Evolutionary conservation across 208 protist genomes (phyloP).

Genomic region (Trypanosoma congolense): DNA sequence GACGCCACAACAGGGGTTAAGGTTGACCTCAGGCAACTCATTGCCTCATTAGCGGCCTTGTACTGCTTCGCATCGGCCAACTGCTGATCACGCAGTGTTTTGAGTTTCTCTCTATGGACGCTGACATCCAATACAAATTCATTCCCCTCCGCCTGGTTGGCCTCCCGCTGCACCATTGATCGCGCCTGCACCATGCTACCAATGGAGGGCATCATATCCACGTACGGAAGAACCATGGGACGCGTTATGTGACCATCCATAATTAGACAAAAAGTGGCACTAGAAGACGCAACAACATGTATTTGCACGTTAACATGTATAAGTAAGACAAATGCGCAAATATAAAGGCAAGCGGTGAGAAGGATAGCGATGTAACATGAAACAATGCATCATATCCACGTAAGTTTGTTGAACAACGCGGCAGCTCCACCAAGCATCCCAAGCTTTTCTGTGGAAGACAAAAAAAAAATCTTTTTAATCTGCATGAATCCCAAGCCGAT

Average conservation of each 20-base stretch:
- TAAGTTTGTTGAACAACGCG: too few relatives aligned
- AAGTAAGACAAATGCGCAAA: too few relatives aligned
- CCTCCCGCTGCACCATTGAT: constrained; percentile 9
- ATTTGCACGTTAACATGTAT: too few relatives aligned
- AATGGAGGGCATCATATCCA: constrained; percentile 5
- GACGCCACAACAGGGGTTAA: neutral
- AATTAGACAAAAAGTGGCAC: too few relatives aligned
- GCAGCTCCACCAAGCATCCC: too few relatives aligned
- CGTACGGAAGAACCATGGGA: constrained; percentile 22
- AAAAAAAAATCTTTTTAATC: too few relatives aligned
- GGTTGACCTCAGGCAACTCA: neutral
- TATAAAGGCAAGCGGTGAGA: too few relatives aligned
- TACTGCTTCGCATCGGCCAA: neutral
- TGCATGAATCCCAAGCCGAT: too few relatives aligned
- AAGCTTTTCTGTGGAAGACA: too few relatives aligned
- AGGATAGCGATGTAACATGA: too few relatives aligned
- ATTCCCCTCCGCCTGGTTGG: neutral
- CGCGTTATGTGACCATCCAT: neutral
- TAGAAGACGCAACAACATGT: too few relatives aligned
- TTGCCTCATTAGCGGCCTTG: neutral
- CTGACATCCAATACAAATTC: neutral
- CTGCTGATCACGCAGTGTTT: neutral
- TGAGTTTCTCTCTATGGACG: constrained; percentile 3
- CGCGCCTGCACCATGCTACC: constrained; percentile 7
- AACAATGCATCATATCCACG: too few relatives aligned